Conservation (phyloP, 768 basidiomycete genomes). For the Antrodiella citrinella region DNA sequence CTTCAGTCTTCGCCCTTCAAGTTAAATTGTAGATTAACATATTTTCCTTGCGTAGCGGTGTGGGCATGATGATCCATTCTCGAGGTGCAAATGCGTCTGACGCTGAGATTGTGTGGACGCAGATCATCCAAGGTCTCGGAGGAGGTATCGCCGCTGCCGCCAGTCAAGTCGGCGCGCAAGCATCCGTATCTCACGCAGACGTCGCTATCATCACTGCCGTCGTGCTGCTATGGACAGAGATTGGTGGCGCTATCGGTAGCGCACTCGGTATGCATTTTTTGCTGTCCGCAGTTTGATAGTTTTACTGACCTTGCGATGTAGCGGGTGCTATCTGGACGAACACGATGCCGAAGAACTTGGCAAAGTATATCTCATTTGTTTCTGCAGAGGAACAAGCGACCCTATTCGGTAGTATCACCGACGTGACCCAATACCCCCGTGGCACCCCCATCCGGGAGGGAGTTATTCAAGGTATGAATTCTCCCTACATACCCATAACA, state of each 20-base stretch:
- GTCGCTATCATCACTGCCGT: slow-evolving; percentile 40
- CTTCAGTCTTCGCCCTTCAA: background rate
- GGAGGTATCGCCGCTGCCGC: slow-evolving; percentile 41
- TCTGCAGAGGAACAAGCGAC: slow-evolving; percentile 31
- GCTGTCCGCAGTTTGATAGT: background rate
- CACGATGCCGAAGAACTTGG: slow-evolving; percentile 57
- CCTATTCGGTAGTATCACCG: slow-evolving; percentile 49
- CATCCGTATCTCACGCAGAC: slow-evolving; percentile 41
- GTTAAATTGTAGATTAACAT: background rate
- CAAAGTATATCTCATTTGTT: slow-evolving; percentile 43
- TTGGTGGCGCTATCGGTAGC: slow-evolving; percentile 37
- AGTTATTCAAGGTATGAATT: slow-evolving; percentile 24
- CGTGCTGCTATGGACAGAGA: slow-evolving; percentile 40
- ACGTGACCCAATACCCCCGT: slow-evolving; percentile 38
- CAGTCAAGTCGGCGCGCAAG: slow-evolving; percentile 38
- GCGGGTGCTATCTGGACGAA: slow-evolving; percentile 63
- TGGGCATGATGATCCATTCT: slow-evolving; percentile 23
- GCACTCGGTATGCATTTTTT: slow-evolving; percentile 23
- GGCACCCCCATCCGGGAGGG: slow-evolving; percentile 50
- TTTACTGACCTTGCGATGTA: slow-evolving; percentile 11
- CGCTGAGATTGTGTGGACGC: slow-evolving; percentile 35
- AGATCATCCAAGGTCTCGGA: slow-evolving; percentile 42
- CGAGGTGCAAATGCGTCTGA: slow-evolving; percentile 16
- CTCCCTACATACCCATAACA: slow-evolving; percentile 10
- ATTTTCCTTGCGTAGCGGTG: slow-evolving; percentile 11